Conservation (phyloP, 116 monocot genomes). For the Cymodocea nodosa region DNA sequence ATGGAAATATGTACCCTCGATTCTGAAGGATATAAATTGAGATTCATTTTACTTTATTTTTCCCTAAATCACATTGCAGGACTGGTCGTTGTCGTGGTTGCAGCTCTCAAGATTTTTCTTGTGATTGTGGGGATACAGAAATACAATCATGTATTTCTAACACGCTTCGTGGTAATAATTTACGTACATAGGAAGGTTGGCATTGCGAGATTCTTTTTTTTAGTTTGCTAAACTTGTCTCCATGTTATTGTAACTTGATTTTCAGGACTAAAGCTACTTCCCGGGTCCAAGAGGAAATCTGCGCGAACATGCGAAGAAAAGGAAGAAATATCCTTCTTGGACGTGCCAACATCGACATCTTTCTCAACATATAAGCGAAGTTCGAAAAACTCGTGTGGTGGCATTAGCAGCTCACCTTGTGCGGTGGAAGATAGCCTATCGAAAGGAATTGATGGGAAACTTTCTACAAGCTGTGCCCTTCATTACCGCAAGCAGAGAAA, state of each 20-base stretch:
- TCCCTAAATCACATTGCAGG: conserved; percentile 12
- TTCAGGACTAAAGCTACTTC: conserved; percentile 43
- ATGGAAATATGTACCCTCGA: too few species aligned
- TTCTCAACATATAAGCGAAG: neutral
- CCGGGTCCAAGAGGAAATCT: conserved; percentile 58
- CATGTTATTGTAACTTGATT: neutral
- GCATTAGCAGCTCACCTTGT: conserved; percentile 22
- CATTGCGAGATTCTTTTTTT: neutral
- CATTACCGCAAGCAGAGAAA: conserved; percentile 20
- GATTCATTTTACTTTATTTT: too few species aligned
- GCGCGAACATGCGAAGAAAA: neutral
- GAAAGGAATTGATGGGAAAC: conserved; percentile 41
- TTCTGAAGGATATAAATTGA: too few species aligned
- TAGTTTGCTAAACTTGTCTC: neutral
- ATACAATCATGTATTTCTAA: neutral
- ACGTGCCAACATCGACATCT: neutral
- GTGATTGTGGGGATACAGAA: conserved; percentile 7
- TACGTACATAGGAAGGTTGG: too few species aligned
- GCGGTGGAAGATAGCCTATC: conserved; percentile 32
- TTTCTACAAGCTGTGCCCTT: conserved; percentile 21
- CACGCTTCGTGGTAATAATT: neutral
- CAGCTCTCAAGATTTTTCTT: conserved; percentile 13
- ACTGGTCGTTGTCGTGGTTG: conserved; percentile 19
- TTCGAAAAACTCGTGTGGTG: conserved; percentile 12
- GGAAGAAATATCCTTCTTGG: neutral